Percentiles rank a stretch among this genome's conserved stretches.
These are phyloP conservation scores for Trematosphaeria pertusa DNA, from an alignment of 2,329 filamentous ascomycete genomes.

Conservation along the genomic window DNA sequence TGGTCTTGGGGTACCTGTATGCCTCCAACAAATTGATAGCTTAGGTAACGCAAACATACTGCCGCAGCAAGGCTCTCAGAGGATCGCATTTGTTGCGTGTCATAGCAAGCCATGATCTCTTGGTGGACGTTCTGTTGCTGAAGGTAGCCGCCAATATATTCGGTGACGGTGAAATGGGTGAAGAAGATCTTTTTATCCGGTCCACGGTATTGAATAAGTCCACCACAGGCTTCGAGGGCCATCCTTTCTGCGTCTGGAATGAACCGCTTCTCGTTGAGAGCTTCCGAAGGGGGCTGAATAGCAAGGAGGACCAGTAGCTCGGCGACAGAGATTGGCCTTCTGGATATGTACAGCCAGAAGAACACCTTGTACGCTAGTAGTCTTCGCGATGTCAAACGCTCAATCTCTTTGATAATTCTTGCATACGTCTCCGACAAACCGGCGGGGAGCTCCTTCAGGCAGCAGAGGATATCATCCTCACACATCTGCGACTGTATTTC, in stretches of 20 bases:
- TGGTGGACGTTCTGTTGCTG: not conserved
- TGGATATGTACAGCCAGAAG: conserved; percentile 3
- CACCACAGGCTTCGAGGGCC: not conserved
- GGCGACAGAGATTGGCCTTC: conserved; percentile 1
- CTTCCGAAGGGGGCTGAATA: conserved; percentile 1
- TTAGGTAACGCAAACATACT: conserved; percentile 8
- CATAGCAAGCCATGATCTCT: conserved; percentile 6
- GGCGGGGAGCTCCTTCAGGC: conserved; percentile 1
- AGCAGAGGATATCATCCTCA: conserved; percentile 1
- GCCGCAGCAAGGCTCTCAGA: conserved; percentile 6
- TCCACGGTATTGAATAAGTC: conserved; percentile 5
- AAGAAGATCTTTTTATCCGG: not conserved
- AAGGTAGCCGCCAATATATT: conserved; percentile 5
- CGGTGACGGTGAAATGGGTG: conserved; percentile 12
- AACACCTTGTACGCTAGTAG: conserved; percentile 6
- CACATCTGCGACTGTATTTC: conserved; percentile 3
- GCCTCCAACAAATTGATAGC: conserved; percentile 1
- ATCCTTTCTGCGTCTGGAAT: not conserved
- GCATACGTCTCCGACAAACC: conserved; percentile 6
- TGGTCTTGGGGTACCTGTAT: not conserved
- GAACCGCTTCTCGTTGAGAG: conserved; percentile 1
- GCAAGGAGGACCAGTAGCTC: conserved; percentile 5
- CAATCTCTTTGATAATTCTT: not conserved
- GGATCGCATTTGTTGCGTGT: not conserved
- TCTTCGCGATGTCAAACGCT: not conserved